phyloP scores from a whole-genome alignment of 805 yeast species.

The Ogataea chonburiensis region DNA sequence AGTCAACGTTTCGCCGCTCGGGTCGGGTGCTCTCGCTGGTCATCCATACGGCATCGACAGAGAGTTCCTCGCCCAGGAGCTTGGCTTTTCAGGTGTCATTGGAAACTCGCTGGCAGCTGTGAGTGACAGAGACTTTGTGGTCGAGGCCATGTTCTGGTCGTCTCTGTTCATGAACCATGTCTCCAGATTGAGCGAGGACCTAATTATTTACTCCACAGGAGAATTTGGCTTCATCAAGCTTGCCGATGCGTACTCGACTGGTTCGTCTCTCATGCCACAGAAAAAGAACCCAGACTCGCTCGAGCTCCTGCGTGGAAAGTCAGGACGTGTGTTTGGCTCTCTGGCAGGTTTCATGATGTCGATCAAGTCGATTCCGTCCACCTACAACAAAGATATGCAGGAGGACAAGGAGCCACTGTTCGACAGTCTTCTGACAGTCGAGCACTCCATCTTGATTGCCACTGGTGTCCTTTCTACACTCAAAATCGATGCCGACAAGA shows the following conservation, averaged over 20 bases:
- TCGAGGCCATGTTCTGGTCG: slow-evolving; percentile 94
- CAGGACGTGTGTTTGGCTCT: slow-evolving; percentile 96
- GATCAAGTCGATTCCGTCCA: slow-evolving; percentile 93
- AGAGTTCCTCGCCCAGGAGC: slow-evolving; percentile 75
- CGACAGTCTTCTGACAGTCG: slow-evolving; percentile 85
- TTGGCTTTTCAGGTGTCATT: slow-evolving; percentile 82
- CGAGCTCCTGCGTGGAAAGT: slow-evolving; percentile 93
- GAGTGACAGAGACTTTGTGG: slow-evolving; percentile 95
- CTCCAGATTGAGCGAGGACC: slow-evolving; percentile 91
- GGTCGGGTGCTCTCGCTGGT: slow-evolving; percentile 98
- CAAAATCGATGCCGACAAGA: slow-evolving; percentile 63
- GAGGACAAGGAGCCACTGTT: slow-evolving; percentile 99
- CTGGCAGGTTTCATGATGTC: slow-evolving; percentile 96
- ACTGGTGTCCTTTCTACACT: slow-evolving; percentile 95
- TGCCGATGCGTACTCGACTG: slow-evolving; percentile 98
- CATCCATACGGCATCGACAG: slow-evolving; percentile 99
- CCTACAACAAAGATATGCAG: slow-evolving; percentile 97
- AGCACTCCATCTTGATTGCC: slow-evolving; percentile 90
- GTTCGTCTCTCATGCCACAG: slow-evolving; percentile 98
- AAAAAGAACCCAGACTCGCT: slow-evolving; percentile 97
- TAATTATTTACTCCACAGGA: slow-evolving; percentile 93
- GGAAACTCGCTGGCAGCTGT: slow-evolving; percentile 98
- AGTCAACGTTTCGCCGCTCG: slow-evolving; percentile 87
- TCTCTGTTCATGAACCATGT: slow-evolving; percentile 93
- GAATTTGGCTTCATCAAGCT: slow-evolving; percentile 93